Conservation (phyloP, 148 eudicot genomes). For the Selenicereus undatus region DNA sequence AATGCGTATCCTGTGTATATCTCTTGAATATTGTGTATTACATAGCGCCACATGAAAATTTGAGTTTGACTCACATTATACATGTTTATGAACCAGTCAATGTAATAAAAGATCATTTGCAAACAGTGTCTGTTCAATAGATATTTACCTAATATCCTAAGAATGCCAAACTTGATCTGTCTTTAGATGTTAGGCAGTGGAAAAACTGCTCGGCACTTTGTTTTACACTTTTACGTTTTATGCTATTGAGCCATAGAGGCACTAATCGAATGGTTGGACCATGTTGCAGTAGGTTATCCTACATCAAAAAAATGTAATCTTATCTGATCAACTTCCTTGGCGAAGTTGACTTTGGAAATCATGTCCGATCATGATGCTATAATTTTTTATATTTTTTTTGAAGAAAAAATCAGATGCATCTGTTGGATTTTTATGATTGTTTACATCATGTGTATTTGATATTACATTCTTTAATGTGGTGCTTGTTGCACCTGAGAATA, state of each 20-base stretch:
- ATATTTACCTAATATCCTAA: too few species aligned
- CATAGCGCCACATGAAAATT: background rate
- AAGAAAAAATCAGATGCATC: background rate
- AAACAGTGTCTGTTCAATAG: background rate
- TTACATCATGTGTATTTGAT: background rate
- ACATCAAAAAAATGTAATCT: background rate
- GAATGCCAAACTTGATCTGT: background rate
- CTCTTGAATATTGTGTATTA: conserved; percentile 4
- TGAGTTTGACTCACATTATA: background rate
- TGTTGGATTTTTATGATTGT: conserved; percentile 5
- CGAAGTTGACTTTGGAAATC: background rate
- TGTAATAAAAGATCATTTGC: too few species aligned
- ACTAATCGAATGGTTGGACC: background rate
- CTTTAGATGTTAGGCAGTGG: background rate
- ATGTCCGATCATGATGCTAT: background rate
- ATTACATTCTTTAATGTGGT: background rate
- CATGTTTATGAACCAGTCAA: too few species aligned
- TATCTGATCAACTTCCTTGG: background rate
- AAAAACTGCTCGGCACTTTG: background rate
- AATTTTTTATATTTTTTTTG: background rate
- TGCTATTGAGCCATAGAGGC: background rate
- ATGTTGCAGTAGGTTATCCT: background rate
- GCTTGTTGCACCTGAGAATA: background rate
- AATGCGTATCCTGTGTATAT: background rate
- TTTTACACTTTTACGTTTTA: background rate